Conservation (phyloP, 2,329 filamentous ascomycete species). For the Whalleya microplaca region DNA sequence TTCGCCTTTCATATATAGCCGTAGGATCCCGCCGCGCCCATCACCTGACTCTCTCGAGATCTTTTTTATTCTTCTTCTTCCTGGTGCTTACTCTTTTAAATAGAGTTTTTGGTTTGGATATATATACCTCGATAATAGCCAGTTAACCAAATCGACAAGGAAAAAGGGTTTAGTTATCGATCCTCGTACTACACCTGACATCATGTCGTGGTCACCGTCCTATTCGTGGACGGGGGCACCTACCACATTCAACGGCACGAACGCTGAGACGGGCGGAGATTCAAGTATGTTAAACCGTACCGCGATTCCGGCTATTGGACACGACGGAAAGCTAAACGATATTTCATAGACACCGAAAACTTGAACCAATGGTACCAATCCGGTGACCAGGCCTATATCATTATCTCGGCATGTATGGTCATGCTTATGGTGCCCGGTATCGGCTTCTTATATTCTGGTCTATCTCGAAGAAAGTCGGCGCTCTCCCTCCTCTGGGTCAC, state of each 20-base stretch:
- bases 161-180: background rate
- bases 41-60: background rate
- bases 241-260: constrained; percentile 64
- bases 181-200: constrained; percentile 15
- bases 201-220: constrained; percentile 55
- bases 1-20: constrained; percentile 22
- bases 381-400: constrained; percentile 93
- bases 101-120: background rate
- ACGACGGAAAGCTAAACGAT: constrained; percentile 15
- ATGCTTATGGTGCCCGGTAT: constrained; percentile 96
- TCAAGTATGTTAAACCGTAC: constrained; percentile 64
- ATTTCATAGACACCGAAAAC: constrained; percentile 71
- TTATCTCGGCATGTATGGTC: constrained; percentile 89
- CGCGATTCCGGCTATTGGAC: background rate
- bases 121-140: background rate
- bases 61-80: constrained; percentile 4
- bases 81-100: background rate
- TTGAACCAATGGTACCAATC: constrained; percentile 94
- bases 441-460: constrained; percentile 94
- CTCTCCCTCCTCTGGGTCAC: constrained; percentile 96
- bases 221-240: constrained; percentile 62
- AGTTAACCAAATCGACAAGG: background rate
- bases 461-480: constrained; percentile 96
- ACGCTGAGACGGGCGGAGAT: constrained; percentile 71
- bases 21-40: constrained; percentile 4